Evolutionary conservation across 2,329 filamentous ascomycete species (phyloP).

Genomic region (Penicillium corylophilum): DNA sequence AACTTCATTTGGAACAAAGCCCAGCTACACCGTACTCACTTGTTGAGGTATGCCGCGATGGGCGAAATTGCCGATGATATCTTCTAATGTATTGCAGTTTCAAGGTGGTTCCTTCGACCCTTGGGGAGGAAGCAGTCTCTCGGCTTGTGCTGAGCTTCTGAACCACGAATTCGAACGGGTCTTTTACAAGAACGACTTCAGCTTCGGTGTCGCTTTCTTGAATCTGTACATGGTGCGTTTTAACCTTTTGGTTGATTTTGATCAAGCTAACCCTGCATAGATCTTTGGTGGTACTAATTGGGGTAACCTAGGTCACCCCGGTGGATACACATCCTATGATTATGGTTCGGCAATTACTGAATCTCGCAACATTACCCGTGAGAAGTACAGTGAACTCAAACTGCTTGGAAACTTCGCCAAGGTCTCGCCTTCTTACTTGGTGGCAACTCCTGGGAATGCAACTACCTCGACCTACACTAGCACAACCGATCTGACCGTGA

Average conservation of each 20-base stretch:
- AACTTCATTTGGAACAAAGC: slow-evolving; percentile 59
- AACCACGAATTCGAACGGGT: slow-evolving; percentile 74
- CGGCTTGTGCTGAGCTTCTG: slow-evolving; percentile 63
- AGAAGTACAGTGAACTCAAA: slow-evolving; percentile 80
- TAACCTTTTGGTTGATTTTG: neutral
- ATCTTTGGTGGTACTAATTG: slow-evolving; percentile 78
- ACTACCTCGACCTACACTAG: slow-evolving; percentile 48
- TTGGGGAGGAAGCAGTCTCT: slow-evolving; percentile 71
- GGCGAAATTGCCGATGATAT: neutral
- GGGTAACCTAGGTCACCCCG: slow-evolving; percentile 73
- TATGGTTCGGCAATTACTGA: slow-evolving; percentile 67
- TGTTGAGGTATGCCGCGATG: slow-evolving; percentile 47
- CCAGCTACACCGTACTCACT: slow-evolving; percentile 66
- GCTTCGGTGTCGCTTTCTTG: slow-evolving; percentile 65
- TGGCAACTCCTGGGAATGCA: slow-evolving; percentile 53
- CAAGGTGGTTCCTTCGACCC: slow-evolving; percentile 72
- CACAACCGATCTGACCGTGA: slow-evolving; percentile 58
- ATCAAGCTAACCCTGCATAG: slow-evolving; percentile 31
- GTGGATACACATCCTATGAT: slow-evolving; percentile 63
- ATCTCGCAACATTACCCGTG: slow-evolving; percentile 64
- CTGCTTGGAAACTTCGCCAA: slow-evolving; percentile 73
- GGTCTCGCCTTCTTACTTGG: slow-evolving; percentile 68
- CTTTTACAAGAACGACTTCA: slow-evolving; percentile 74
- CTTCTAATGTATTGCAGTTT: slow-evolving; percentile 47
- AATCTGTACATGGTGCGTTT: slow-evolving; percentile 70